Conservation (phyloP, 306 rosid species). For the Corylus heterophylla region DNA sequence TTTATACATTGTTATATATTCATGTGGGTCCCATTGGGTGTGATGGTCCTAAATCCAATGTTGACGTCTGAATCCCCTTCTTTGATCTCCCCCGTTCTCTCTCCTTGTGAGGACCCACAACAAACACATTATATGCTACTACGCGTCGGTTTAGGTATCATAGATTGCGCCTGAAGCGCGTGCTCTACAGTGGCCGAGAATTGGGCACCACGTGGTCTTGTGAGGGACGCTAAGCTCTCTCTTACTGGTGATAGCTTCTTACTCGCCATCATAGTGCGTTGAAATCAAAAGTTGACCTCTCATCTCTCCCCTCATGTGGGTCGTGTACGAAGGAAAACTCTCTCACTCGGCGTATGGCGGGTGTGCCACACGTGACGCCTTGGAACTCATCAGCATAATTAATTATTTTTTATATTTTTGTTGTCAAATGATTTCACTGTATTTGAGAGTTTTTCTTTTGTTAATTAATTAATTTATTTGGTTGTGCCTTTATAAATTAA, state of each 20-base stretch:
- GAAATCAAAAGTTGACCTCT: slow-evolving; percentile 42
- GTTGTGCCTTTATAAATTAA: too few relatives aligned
- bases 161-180: neutral
- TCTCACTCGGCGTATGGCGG: slow-evolving; percentile 31
- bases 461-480: too few relatives aligned
- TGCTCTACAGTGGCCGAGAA: neutral
- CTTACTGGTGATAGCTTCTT: neutral
- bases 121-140: neutral
- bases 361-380: slow-evolving; percentile 8
- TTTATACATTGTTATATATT: neutral
- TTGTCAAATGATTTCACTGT: too few relatives aligned
- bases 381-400: neutral
- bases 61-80: slow-evolving; percentile 51
- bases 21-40: slow-evolving; percentile 38
- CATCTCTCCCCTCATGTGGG: slow-evolving; percentile 42
- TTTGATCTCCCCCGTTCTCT: slow-evolving; percentile 29
- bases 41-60: slow-evolving; percentile 58
- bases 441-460: too few relatives aligned
- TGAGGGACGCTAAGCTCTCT: neutral
- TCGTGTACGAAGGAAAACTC: neutral
- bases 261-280: slow-evolving; percentile 21
- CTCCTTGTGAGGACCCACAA: slow-evolving; percentile 29
- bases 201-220: neutral
- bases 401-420: neutral
- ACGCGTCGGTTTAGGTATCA: neutral